Base-by-base conservation (phyloP, 2,329 filamentous ascomycete species). In the Alternaria atra region DNA sequence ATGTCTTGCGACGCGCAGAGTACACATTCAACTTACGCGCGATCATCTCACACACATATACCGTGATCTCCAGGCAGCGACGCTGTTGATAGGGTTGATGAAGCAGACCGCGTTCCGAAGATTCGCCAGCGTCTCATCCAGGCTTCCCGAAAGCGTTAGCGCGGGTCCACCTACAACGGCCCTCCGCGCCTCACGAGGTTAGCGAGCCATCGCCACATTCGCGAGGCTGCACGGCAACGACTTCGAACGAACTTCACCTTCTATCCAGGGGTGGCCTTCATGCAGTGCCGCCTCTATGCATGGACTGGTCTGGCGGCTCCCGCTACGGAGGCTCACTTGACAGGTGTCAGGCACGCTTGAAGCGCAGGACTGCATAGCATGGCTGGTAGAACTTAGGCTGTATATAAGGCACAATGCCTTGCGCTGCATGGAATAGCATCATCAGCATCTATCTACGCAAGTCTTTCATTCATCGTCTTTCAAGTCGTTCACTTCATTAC, bases 351-450 rank as follows among this genome's bases (percentile, higher is more conserved):
- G 42, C 52, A 20, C n/a, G 48, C 57, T 56, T 56, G 51, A 59
- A 52, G 53, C 58, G 58, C 58, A 52, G 53, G 51, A 61, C 37
- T 50, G 58, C 60, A 68, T 65, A 53, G 52, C 43, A 62, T 54
- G 29, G 17, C 34, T 20, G 39, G 35, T 35, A 39, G 29, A 15
- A 47, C 52, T 56, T 25, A 52, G 55, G 61, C 48, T 66, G 66
- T 71, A 74, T 77, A 75, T 75, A 77, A 74, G 64, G 23, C 55
- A 39, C 50, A 65, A 70, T 66, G 66, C 69, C 58, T 60, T 52
- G 42, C 58, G 61, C 60, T 61, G 44, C 54, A 60, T 46, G 54
- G 51, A 37, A 32, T 43, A 44, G 55, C 35, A 65, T 60, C 55
- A 67, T 67, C 66, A 67, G 54, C 65, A 63, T 54, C 47, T 42